Percentiles rank a stretch among this genome's conserved stretches.
phyloP scores from a whole-genome alignment of 345 rosid species.

The Citrus glauca region DNA sequence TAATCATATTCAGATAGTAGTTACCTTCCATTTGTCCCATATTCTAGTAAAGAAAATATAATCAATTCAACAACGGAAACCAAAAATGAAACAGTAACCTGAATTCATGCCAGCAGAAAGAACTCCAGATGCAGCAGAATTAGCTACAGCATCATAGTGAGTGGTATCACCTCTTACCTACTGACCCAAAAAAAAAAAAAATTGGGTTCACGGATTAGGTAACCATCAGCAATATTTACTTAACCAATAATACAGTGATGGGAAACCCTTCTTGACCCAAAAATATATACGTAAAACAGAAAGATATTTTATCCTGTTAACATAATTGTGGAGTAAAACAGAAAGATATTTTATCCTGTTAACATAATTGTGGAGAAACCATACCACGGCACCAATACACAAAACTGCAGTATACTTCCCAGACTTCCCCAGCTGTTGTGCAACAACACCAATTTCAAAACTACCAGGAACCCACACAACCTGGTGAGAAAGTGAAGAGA shows the following conservation, averaged over 20 bases:
- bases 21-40: background rate
- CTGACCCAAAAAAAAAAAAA: slow-evolving; percentile 8
- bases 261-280: background rate
- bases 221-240: background rate
- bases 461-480: slow-evolving; percentile 98
- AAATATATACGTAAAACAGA: background rate
- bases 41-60: background rate
- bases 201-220: slow-evolving; percentile 6
- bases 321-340: background rate
- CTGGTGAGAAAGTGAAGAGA: slow-evolving; percentile 28
- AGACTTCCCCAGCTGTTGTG: slow-evolving; percentile 76
- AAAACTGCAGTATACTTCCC: slow-evolving; percentile 64
- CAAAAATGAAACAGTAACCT: slow-evolving; percentile 38
- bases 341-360: background rate
- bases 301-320: background rate
- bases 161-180: slow-evolving; percentile 96
- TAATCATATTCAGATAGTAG: background rate
- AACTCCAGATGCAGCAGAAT: slow-evolving; percentile 95
- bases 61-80: background rate
- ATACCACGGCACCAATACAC: slow-evolving; percentile 98
- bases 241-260: background rate
- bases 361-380: slow-evolving; percentile 12
- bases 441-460: slow-evolving; percentile 77
- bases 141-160: slow-evolving; percentile 94
- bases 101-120: slow-evolving; percentile 94